Conservation (phyloP, 75 land plant species). For the Ceratopteris richardii region DNA sequence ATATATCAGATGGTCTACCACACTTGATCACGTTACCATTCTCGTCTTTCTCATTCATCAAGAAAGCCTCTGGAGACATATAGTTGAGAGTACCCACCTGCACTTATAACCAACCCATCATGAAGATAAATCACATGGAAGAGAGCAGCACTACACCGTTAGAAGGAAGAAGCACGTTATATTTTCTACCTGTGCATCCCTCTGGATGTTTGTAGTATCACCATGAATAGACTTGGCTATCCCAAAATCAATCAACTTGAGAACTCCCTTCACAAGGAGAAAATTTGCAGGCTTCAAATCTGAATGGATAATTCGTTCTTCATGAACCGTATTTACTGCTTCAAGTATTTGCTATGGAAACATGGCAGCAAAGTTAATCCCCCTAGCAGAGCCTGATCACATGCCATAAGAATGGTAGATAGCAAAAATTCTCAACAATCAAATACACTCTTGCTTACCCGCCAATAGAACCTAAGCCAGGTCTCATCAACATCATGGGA, state of each 20-base stretch:
- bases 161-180: no score
- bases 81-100: slow-evolving; percentile 94
- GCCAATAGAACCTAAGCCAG: slow-evolving; percentile 96
- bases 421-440: no score
- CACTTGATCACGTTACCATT: slow-evolving; percentile 68
- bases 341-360: slow-evolving; percentile 74
- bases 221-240: slow-evolving; percentile 94
- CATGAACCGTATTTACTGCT: slow-evolving; percentile 94
- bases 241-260: slow-evolving; percentile 96
- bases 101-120: background rate
- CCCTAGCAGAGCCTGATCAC: background rate
- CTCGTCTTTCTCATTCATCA: slow-evolving; percentile 78
- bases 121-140: background rate
- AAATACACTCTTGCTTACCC: slow-evolving; percentile 40
- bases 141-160: no score
- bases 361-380: background rate
- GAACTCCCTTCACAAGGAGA: slow-evolving; percentile 78
- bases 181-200: slow-evolving; percentile 57
- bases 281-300: slow-evolving; percentile 99
- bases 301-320: slow-evolving; percentile 94
- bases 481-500: slow-evolving; percentile 59
- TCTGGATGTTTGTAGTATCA: slow-evolving; percentile 94
- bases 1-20: slow-evolving; percentile 94
- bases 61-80: slow-evolving; percentile 97
- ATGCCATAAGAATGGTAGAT: background rate